phyloP scores from a whole-genome alignment of 805 yeast genomes.

The Saccharomycopsis guyanensis region DNA sequence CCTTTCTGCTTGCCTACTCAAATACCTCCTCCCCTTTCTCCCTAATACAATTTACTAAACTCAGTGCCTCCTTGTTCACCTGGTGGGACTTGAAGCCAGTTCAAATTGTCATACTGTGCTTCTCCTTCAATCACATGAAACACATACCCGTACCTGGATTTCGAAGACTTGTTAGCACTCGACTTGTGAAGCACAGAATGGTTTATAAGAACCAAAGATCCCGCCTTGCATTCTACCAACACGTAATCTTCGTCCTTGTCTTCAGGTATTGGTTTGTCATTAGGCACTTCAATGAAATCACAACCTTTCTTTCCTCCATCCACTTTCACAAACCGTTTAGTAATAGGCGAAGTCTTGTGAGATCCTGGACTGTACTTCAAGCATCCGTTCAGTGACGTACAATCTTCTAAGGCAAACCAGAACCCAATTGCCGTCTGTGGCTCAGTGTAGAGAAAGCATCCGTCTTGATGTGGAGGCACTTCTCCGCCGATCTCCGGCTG shows the following conservation, averaged over 20 bases:
- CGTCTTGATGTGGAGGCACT: slow-evolving; percentile 76
- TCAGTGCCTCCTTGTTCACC: slow-evolving; percentile 47
- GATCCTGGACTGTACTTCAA: slow-evolving; percentile 63
- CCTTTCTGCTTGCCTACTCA: no score
- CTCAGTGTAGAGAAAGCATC: slow-evolving; percentile 59
- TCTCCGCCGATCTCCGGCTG: slow-evolving; percentile 68
- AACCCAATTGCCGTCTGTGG: slow-evolving; percentile 71
- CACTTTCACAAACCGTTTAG: slow-evolving; percentile 55
- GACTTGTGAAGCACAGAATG: slow-evolving; percentile 68
- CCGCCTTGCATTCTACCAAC: slow-evolving; percentile 58
- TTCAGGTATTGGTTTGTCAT: slow-evolving; percentile 25
- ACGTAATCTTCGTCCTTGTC: slow-evolving; percentile 38
- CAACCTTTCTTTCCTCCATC: slow-evolving; percentile 46
- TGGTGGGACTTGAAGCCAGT: slow-evolving; percentile 77
- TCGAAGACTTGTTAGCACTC: slow-evolving; percentile 45
- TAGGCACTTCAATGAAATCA: slow-evolving; percentile 31
- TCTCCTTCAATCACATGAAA: slow-evolving; percentile 72
- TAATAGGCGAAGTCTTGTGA: slow-evolving; percentile 49
- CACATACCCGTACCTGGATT: slow-evolving; percentile 68
- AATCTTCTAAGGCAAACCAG: slow-evolving; percentile 77
- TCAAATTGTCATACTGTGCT: slow-evolving; percentile 50
- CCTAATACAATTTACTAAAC: slow-evolving; percentile 39
- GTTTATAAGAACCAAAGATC: slow-evolving; percentile 63
- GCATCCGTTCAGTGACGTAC: slow-evolving; percentile 62
- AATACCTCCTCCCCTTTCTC: background rate